phyloP scores from a whole-genome alignment of 2,329 filamentous ascomycete species.

The Camillea tinctor region DNA sequence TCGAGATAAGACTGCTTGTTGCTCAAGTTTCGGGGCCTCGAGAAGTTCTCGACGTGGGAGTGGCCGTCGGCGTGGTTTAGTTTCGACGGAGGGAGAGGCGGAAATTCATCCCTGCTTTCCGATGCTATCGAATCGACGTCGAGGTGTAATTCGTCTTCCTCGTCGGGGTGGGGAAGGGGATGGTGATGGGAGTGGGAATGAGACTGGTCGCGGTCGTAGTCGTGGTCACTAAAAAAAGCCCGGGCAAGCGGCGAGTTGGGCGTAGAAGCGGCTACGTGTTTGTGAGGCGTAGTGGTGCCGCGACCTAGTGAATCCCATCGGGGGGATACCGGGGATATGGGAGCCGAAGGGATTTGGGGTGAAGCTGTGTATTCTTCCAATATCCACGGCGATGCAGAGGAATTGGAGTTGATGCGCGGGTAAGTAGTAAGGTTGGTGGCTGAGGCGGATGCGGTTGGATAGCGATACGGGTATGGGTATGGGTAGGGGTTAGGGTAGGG shows the following conservation, averaged over 20 bases:
- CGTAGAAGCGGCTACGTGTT: conserved; percentile 22
- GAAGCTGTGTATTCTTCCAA: conserved; percentile 3
- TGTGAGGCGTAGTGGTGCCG: conserved; percentile 24
- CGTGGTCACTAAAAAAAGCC: conserved; percentile 7
- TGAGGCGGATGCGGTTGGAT: conserved; percentile 12
- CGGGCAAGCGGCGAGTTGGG: conserved; percentile 22
- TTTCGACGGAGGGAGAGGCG: conserved; percentile 22
- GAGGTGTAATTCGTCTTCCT: conserved; percentile 17
- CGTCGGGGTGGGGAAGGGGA: conserved; percentile 17
- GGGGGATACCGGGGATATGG: conserved; percentile 32
- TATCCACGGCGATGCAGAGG: not conserved
- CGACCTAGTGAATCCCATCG: conserved; percentile 47
- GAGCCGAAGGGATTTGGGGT: conserved; percentile 12
- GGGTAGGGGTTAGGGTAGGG: conserved; percentile 11
- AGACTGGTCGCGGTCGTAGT: conserved; percentile 19
- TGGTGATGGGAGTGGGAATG: too few relatives aligned
- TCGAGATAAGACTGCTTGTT: conserved; percentile 44
- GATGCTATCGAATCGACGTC: conserved; percentile 21
- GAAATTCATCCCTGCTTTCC: conserved; percentile 27
- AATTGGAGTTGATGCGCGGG: conserved; percentile 12
- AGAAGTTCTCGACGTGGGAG: conserved; percentile 54
- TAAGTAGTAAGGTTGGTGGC: conserved; percentile 15
- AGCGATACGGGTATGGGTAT: conserved; percentile 15
- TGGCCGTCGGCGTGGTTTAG: conserved; percentile 33
- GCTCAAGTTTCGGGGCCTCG: conserved; percentile 56